phyloP scores from a whole-genome alignment of 1,284 basidiomycete genomes.

The Ustilago xerochloae region DNA sequence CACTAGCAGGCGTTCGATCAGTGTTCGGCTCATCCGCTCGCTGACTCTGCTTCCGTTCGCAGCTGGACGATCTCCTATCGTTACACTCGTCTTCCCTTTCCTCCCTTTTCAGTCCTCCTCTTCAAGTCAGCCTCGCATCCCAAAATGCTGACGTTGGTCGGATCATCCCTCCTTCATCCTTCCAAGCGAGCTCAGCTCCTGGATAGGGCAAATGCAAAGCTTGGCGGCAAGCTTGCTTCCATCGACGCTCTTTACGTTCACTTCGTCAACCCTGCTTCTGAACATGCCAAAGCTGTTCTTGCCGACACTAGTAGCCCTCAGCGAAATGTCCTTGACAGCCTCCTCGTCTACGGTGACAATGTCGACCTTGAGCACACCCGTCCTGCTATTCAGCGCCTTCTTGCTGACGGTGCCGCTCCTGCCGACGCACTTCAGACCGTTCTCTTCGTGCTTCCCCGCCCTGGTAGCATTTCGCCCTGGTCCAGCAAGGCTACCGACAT shows the following conservation, averaged over 20 bases:
- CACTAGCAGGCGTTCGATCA: background rate
- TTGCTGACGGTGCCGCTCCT: conserved; percentile 17
- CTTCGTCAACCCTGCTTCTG: conserved; percentile 77
- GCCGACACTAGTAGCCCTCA: conserved; percentile 71
- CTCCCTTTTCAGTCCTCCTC: background rate
- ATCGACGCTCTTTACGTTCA: conserved; percentile 89
- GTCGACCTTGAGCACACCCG: conserved; percentile 72
- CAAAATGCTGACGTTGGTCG: conserved; percentile 66
- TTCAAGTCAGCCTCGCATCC: background rate
- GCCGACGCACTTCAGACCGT: conserved; percentile 69
- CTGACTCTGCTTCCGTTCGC: conserved; percentile 8
- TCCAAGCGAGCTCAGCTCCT: conserved; percentile 79
- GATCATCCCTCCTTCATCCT: conserved; percentile 67
- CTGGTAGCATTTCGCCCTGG: conserved; percentile 83
- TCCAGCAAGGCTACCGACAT: conserved; percentile 98
- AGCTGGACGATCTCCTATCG: background rate
- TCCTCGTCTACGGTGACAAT: conserved; percentile 90
- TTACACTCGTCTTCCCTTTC: no score
- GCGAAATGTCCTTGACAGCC: conserved; percentile 75
- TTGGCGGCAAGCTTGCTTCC: conserved; percentile 70
- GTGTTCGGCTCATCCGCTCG: background rate
- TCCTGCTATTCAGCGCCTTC: conserved; percentile 69
- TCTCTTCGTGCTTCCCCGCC: conserved; percentile 63
- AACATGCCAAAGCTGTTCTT: conserved; percentile 73
- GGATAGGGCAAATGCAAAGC: conserved; percentile 73